A percentile compares a stretch with the other conserved stretches of the same genome.
Evolutionary conservation across 2,329 filamentous ascomycete genomes (phyloP).

Genomic region (Ceratocystis harringtonii): DNA sequence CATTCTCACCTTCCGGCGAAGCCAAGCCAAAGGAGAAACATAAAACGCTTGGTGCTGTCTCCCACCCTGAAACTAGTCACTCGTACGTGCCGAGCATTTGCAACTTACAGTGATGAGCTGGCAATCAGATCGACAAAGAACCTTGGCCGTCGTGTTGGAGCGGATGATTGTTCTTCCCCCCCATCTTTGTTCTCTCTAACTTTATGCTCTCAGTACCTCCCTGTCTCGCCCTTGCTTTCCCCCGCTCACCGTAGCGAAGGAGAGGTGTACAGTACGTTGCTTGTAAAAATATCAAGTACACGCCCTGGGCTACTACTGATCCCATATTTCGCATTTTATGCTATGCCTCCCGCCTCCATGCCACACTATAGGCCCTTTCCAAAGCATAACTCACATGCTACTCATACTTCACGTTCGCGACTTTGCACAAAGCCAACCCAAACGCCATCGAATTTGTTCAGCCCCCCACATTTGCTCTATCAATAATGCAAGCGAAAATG

Average conservation of each 20-base stretch:
- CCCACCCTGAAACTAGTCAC: neutral
- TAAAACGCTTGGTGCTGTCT: neutral
- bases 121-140: neutral
- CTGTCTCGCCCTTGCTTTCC: neutral
- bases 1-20: neutral
- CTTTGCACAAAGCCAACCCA: too few relatives aligned
- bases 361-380: neutral
- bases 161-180: neutral
- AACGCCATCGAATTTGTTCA: neutral
- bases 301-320: too few relatives aligned
- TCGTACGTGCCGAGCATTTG: neutral
- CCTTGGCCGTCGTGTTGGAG: neutral
- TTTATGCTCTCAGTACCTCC: neutral
- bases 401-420: neutral
- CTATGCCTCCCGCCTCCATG: neutral
- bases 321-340: too few relatives aligned
- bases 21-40: neutral
- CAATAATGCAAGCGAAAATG: neutral
- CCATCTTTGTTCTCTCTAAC: neutral
- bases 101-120: neutral
- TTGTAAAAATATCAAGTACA: neutral
- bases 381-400: neutral
- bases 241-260: neutral
- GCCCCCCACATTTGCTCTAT: neutral
- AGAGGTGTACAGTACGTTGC: neutral